phyloP scores from a whole-genome alignment of 78 protist genomes.

The Planoprotostelium fungivorum region DNA sequence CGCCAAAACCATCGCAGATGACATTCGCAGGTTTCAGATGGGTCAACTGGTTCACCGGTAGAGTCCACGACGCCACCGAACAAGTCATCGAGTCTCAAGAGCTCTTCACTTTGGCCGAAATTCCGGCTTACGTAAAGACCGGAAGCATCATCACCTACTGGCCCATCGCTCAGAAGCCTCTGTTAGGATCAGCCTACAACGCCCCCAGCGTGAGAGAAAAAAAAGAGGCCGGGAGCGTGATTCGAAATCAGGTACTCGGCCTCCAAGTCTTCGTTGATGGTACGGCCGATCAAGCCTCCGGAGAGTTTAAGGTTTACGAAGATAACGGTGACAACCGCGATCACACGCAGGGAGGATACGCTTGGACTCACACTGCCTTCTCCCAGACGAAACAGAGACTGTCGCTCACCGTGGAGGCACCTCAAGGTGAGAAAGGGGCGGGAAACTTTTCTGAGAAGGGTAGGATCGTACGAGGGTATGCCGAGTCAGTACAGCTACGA shows the following conservation, averaged over 20 bases:
- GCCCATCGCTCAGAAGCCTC: slow-evolving; percentile 11
- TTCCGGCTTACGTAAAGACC: not conserved
- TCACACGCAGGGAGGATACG: not conserved
- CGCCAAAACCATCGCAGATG: too few relatives aligned
- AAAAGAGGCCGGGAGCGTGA: not conserved
- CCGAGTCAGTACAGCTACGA: not conserved
- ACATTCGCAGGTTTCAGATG: not conserved
- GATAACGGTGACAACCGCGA: slow-evolving; percentile 23
- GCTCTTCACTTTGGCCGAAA: not conserved
- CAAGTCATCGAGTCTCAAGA: not conserved
- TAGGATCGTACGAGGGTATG: not conserved
- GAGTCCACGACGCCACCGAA: not conserved
- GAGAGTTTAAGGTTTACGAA: slow-evolving; percentile 28
- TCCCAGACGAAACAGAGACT: not conserved
- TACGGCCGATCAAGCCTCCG: not conserved
- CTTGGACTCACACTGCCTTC: not conserved
- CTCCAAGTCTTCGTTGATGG: not conserved
- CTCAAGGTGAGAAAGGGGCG: not conserved
- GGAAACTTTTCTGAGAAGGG: not conserved
- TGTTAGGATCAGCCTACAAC: slow-evolving; percentile 38
- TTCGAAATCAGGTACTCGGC: slow-evolving; percentile 3
- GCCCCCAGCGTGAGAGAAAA: slow-evolving; percentile 7
- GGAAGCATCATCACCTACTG: not conserved
- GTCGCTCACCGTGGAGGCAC: not conserved
- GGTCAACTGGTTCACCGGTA: not conserved